These are phyloP conservation scores for Elsinoe perseae DNA, from an alignment of 2,329 filamentous ascomycete genomes.

Conservation along the genomic window DNA sequence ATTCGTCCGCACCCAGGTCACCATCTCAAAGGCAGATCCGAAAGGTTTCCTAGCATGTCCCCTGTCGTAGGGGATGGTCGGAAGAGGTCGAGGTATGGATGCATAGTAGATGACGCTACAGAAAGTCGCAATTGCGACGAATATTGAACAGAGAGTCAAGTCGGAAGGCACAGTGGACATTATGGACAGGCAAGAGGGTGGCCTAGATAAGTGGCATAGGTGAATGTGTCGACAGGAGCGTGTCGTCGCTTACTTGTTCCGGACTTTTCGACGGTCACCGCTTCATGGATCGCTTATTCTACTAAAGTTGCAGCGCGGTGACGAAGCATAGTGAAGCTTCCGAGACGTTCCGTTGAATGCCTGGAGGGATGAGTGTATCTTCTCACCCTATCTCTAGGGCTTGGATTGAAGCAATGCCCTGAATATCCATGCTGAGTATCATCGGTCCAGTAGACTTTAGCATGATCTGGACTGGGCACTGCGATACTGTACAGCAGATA, in stretches of 20 bases:
- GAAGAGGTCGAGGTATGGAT: slow-evolving; percentile 37
- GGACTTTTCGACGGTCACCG: not conserved
- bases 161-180: not conserved
- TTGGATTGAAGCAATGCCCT: not conserved
- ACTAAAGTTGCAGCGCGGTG: not conserved
- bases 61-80: slow-evolving; percentile 41
- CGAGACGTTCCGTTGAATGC: too few species aligned
- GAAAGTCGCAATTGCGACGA: not conserved
- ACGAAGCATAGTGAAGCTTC: too few species aligned
- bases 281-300: not conserved
- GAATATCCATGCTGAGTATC: too few species aligned
- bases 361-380: too few species aligned
- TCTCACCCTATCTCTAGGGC: not conserved
- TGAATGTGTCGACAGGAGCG: not conserved
- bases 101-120: not conserved
- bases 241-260: not conserved
- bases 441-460: not conserved
- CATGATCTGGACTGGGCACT: not conserved
- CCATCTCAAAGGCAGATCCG: slow-evolving; percentile 39
- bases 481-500: not conserved
- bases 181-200: not conserved
- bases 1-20: slow-evolving; percentile 26
- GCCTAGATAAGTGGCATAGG: not conserved
- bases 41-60: slow-evolving; percentile 31
- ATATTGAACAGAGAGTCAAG: not conserved